Conservation (phyloP, 1,139 yeast species). For the Zygosaccharomyces pseudobailii region DNA sequence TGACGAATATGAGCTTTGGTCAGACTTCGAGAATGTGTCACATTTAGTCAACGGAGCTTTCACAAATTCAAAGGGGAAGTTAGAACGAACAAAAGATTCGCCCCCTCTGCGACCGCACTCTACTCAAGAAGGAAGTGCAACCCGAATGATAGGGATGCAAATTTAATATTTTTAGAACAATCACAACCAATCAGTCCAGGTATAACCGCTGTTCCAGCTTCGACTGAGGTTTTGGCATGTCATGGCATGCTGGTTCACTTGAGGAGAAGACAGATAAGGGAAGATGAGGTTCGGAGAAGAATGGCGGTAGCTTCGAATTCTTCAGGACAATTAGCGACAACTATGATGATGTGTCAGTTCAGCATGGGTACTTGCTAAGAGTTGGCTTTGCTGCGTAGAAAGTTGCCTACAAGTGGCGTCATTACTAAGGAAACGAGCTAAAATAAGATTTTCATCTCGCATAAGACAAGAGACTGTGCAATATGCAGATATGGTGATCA, state of each 20-base stretch:
- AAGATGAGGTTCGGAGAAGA: too few relatives aligned
- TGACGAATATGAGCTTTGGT: not conserved
- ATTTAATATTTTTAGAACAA: slow-evolving; percentile 14
- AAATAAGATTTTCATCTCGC: too few relatives aligned
- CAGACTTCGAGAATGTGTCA: not conserved
- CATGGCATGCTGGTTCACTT: slow-evolving; percentile 14
- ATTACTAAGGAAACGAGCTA: too few relatives aligned
- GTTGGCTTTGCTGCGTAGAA: too few relatives aligned
- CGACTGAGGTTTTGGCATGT: slow-evolving; percentile 14
- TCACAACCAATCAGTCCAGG: slow-evolving; percentile 6
- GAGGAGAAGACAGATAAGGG: too few relatives aligned
- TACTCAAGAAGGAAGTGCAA: slow-evolving; percentile 8
- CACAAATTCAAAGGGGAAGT: not conserved
- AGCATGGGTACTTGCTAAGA: too few relatives aligned
- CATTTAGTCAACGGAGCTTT: not conserved
- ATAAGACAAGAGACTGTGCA: too few relatives aligned
- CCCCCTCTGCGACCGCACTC: slow-evolving; percentile 6
- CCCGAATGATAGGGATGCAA: slow-evolving; percentile 2
- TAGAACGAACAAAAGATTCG: not conserved
- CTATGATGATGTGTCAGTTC: too few relatives aligned
- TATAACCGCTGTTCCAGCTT: slow-evolving; percentile 13
- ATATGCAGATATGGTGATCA: too few relatives aligned
- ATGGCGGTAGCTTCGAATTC: too few relatives aligned
- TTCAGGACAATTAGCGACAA: too few relatives aligned
- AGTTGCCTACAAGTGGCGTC: too few relatives aligned